Percentiles rank a stretch among this genome's conserved stretches.
These are phyloP conservation scores for Ramicandelaber brevisporus DNA, from an alignment of 192 early-diverging fungal genomes.

Conservation along the genomic window DNA sequence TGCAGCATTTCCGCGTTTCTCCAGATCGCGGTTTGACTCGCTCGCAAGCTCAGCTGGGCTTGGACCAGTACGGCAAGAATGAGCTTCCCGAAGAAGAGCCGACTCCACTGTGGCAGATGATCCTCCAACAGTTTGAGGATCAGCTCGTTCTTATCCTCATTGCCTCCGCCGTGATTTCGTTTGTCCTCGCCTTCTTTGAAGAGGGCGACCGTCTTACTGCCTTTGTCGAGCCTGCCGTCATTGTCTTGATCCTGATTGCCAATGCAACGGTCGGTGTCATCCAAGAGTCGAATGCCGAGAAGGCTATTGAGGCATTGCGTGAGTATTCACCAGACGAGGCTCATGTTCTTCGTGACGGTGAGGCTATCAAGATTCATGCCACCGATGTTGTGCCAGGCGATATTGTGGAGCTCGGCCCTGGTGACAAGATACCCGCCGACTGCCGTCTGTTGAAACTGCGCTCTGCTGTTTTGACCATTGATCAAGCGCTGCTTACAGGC, in stretches of 20 bases:
- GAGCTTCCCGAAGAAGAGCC: slow-evolving; percentile 76
- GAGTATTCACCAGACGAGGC: slow-evolving; percentile 94
- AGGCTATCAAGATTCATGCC: slow-evolving; percentile 34
- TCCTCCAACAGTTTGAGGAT: slow-evolving; percentile 95
- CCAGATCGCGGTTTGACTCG: slow-evolving; percentile 31
- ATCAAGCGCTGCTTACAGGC: slow-evolving; percentile 90
- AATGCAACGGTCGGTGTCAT: slow-evolving; percentile 93
- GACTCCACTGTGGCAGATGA: slow-evolving; percentile 78
- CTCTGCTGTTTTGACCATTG: slow-evolving; percentile 70
- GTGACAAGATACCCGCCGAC: slow-evolving; percentile 94
- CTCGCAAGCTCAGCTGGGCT: slow-evolving; percentile 28
- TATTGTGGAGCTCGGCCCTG: slow-evolving; percentile 71
- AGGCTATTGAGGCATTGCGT: slow-evolving; percentile 89
- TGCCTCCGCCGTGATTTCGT: slow-evolving; percentile 68
- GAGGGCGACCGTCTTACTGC: slow-evolving; percentile 45
- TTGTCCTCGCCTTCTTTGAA: slow-evolving; percentile 80
- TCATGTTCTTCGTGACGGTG: slow-evolving; percentile 60
- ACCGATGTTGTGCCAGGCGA: slow-evolving; percentile 87
- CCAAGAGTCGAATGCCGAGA: slow-evolving; percentile 91
- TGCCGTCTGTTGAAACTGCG: slow-evolving; percentile 54
- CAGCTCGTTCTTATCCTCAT: slow-evolving; percentile 93
- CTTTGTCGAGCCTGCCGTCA: slow-evolving; percentile 95
- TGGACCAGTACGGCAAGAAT: slow-evolving; percentile 49
- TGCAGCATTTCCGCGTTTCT: slow-evolving; percentile 38
- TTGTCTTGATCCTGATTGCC: slow-evolving; percentile 89